A percentile compares a stretch with the other conserved stretches of the same genome.
Evolutionary conservation across 148 eudicot genomes (phyloP).

Genomic region (Silene latifolia): DNA sequence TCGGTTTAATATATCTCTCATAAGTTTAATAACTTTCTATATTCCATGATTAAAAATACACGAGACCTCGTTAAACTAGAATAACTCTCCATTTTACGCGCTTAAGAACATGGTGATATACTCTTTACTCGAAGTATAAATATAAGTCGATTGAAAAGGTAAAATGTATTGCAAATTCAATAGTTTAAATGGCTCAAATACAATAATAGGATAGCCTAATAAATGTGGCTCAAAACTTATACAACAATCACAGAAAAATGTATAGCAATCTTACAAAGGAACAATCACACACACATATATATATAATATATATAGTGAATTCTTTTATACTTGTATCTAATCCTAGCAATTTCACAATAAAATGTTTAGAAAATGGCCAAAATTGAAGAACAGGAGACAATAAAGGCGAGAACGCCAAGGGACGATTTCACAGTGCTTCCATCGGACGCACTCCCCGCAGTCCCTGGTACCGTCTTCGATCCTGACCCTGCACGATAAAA

Average conservation of each 20-base stretch:
- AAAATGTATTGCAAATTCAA: background rate
- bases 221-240: slow-evolving; percentile 11
- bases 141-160: too few species aligned
- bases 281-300: background rate
- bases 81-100: too few species aligned
- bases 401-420: slow-evolving; percentile 19
- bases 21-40: too few species aligned
- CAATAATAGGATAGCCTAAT: slow-evolving; percentile 7
- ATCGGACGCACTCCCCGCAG: slow-evolving; percentile 26
- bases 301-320: slow-evolving; percentile 2
- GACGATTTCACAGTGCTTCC: slow-evolving; percentile 31
- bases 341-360: background rate
- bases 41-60: too few species aligned
- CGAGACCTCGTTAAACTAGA: too few species aligned
- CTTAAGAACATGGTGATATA: too few species aligned
- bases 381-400: slow-evolving; percentile 26
- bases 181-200: slow-evolving; percentile 1
- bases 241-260: slow-evolving; percentile 17
- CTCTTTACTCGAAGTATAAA: too few species aligned
- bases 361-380: slow-evolving; percentile 27
- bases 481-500: slow-evolving; percentile 26
- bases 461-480: slow-evolving; percentile 28
- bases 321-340: background rate
- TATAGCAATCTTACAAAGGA: background rate
- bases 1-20: too few species aligned